Evolutionary conservation across 257 asterid species (phyloP).

Genomic region (Ajuga chamaepitys): DNA sequence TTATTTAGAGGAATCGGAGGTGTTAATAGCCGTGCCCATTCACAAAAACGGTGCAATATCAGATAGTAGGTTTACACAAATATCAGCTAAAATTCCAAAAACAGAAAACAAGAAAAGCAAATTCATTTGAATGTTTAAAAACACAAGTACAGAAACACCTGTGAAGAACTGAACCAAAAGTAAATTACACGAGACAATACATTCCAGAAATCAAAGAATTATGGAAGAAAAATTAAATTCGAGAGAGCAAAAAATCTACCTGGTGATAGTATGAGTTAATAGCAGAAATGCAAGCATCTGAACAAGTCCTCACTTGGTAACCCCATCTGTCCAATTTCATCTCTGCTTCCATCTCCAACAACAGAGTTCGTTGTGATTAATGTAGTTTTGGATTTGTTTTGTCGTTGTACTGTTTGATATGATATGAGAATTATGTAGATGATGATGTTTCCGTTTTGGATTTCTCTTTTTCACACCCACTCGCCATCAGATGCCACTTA

Average conservation of each 20-base stretch:
- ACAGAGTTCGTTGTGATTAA: background rate
- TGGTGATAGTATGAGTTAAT: slow-evolving; percentile 73
- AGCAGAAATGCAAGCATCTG: slow-evolving; percentile 70
- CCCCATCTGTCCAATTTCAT: slow-evolving; percentile 74
- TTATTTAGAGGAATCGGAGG: too few species aligned
- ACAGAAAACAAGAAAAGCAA: background rate
- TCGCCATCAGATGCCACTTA: background rate
- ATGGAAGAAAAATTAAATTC: background rate
- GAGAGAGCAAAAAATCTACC: slow-evolving; percentile 29
- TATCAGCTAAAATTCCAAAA: background rate
- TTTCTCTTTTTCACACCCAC: background rate
- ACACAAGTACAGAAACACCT: background rate
- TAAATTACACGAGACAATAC: background rate
- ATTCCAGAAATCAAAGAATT: background rate
- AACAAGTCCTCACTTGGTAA: slow-evolving; percentile 60
- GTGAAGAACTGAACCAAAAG: background rate
- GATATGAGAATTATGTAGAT: background rate
- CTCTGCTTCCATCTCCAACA: slow-evolving; percentile 27
- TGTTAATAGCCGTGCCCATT: too few species aligned
- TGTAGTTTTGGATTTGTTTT: background rate
- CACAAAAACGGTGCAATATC: too few species aligned
- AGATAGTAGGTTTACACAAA: background rate
- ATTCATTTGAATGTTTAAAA: background rate
- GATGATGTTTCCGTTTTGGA: background rate
- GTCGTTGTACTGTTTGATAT: background rate